phyloP scores from a whole-genome alignment of 768 basidiomycete genomes.

The Termitomyces sp. region DNA sequence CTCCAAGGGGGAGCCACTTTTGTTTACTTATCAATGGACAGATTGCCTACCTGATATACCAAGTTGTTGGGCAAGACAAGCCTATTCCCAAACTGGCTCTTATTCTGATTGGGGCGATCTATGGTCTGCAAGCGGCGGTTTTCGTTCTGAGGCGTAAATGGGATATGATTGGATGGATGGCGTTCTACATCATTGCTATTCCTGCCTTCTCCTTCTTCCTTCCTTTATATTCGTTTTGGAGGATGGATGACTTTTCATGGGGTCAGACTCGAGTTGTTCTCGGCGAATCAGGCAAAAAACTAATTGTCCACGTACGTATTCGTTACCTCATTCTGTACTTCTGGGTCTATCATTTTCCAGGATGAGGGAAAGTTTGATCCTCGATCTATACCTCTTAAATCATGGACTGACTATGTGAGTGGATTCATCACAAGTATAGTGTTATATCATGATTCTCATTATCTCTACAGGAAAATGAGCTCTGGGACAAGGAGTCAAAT shows the following conservation, averaged over 20 bases:
- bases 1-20: neutral
- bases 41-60: constrained; percentile 86
- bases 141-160: constrained; percentile 92
- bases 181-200: constrained; percentile 93
- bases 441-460: neutral
- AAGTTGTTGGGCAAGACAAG: constrained; percentile 62
- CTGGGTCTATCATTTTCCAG: constrained; percentile 31
- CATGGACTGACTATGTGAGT: constrained; percentile 91
- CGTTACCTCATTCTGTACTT: neutral
- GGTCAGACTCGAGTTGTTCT: constrained; percentile 89
- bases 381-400: constrained; percentile 87
- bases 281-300: constrained; percentile 93
- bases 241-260: constrained; percentile 98
- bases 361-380: constrained; percentile 99
- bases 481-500: constrained; percentile 97
- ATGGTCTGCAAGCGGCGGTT: constrained; percentile 89
- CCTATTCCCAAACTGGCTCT: constrained; percentile 77
- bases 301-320: constrained; percentile 80
- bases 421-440: neutral
- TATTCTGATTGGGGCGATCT: constrained; percentile 90
- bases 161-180: constrained; percentile 98
- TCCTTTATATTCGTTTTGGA: constrained; percentile 95
- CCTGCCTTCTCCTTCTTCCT: constrained; percentile 92
- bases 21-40: constrained; percentile 25
- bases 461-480: constrained; percentile 72